phyloP scores from a whole-genome alignment of 768 basidiomycete genomes.

The Lyophyllum decastes region DNA sequence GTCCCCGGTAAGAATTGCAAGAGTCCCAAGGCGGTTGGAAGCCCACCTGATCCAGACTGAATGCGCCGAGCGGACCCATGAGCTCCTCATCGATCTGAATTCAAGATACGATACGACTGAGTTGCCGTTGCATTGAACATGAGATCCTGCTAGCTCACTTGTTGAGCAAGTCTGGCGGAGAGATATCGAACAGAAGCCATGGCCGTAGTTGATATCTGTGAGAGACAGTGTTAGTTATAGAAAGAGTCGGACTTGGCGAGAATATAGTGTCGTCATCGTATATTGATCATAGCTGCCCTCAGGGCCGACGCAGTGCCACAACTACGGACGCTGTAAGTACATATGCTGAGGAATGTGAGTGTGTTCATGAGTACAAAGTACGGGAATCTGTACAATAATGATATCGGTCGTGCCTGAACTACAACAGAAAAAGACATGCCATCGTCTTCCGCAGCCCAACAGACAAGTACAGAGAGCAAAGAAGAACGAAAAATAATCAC shows the following conservation, averaged over 20 bases:
- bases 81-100: constrained; percentile 90
- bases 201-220: constrained; percentile 2
- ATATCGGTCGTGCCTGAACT: constrained; percentile 2
- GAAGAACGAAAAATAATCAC: constrained; percentile 1
- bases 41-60: constrained; percentile 88
- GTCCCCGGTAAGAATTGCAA: background rate
- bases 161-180: constrained; percentile 73
- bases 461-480: background rate
- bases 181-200: constrained; percentile 63
- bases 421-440: background rate
- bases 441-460: background rate
- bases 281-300: background rate
- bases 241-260: background rate
- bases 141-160: constrained; percentile 42
- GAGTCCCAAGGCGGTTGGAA: constrained; percentile 1
- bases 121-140: background rate
- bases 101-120: background rate
- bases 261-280: background rate
- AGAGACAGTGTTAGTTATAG: background rate
- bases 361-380: constrained; percentile 1
- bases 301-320: background rate
- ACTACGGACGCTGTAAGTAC: background rate
- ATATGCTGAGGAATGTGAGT: background rate
- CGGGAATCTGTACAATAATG: constrained; percentile 4
- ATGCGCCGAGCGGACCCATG: constrained; percentile 85